Evolutionary conservation across 2,329 filamentous ascomycete species (phyloP), one percentile per base, ranked within the genome.

Genomic region (Pseudopyricularia cyperi): DNA sequence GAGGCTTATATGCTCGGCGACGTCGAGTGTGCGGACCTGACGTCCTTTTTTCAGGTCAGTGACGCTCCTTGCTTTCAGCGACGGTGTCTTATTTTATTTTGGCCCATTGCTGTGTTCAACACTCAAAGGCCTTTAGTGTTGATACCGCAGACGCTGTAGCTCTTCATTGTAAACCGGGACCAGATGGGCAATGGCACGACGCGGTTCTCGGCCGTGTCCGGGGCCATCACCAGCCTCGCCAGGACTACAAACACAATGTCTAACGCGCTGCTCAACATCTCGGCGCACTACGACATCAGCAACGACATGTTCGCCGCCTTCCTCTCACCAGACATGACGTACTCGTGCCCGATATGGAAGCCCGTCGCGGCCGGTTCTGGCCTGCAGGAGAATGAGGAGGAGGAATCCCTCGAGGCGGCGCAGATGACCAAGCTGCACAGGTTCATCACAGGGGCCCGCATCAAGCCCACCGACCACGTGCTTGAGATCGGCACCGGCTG

Each of bases 251-350:
- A 83, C 59, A 80, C 75, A 7, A 62, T 80, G 12, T 72, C 72
- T 1, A 79, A 77, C 57, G 71, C 79, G 1, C 71, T 79, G 11
- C 69, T 85, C 44, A 87, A 89, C 61, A 80, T 85, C 51, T 76
- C 76, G 2, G 82, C 83, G 4, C 85, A 89, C 57, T 89, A 89
- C 62, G 84, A 89, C 59, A 85, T 87, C 55, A 82, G 79, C 57
- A 88, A 88, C 60, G 80, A 82, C 53, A 85, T 87, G 80, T 87
- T 88, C 59, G 80, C 82, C 6, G 81, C 83, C 0, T 87, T 87
- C 57, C 70, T 87, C 28, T 85, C 82, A 0, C 72, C 77, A n/a
- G 84, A 87, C 60, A 87, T 88, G 83, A 87, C 83, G 4, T 87
- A 87, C 59, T 86, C 82, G 1, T 86, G 83, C 61, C 78, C 83